A percentile compares a stretch with the other conserved stretches of the same genome.
Evolutionary conservation across 1,139 yeast species (phyloP).

Genomic region (Geotrichum candidum): DNA sequence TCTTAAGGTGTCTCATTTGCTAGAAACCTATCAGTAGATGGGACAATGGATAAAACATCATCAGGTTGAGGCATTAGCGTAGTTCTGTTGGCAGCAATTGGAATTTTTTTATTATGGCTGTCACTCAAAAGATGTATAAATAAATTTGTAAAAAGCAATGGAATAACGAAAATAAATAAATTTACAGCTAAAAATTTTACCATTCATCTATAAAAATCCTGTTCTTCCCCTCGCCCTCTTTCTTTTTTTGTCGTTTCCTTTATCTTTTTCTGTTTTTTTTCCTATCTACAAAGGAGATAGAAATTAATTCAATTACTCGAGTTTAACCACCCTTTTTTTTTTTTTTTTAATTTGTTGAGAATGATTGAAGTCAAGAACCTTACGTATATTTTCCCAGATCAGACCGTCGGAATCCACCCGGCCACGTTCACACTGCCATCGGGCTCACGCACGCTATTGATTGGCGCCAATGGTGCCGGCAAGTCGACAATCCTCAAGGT

Average conservation of each 20-base stretch:
- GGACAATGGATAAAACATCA: neutral
- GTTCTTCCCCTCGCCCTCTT: neutral
- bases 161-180: neutral
- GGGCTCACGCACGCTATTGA: slow-evolving; percentile 67
- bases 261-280: neutral
- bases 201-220: neutral
- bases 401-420: slow-evolving; percentile 63
- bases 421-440: slow-evolving; percentile 57
- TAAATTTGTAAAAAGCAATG: neutral
- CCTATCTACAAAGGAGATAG: neutral
- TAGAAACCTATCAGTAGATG: slow-evolving; percentile 26
- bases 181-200: neutral
- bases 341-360: neutral
- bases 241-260: neutral
- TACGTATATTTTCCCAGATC: slow-evolving; percentile 63
- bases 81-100: neutral
- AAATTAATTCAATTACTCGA: neutral
- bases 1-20: slow-evolving; percentile 40
- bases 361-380: slow-evolving; percentile 57
- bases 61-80: neutral
- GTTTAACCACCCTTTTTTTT: too few species aligned
- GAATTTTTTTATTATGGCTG: too few species aligned
- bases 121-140: too few species aligned
- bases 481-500: slow-evolving; percentile 80
- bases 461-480: slow-evolving; percentile 98